phyloP scores from a whole-genome alignment of 208 protist genomes.

The Lotmaria passim region DNA sequence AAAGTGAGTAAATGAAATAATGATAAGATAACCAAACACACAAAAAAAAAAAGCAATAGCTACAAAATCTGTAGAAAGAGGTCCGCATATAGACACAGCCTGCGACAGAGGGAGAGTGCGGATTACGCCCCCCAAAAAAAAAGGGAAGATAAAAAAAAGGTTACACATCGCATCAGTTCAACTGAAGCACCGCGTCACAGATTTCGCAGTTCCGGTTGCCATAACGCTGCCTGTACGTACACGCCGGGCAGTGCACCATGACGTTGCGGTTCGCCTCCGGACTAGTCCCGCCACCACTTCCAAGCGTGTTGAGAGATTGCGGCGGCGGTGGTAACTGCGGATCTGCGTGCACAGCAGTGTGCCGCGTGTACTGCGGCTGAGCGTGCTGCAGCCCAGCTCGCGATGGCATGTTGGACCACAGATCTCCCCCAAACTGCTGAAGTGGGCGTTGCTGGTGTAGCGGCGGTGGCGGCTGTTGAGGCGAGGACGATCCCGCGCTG shows the following conservation, averaged over 20 bases:
- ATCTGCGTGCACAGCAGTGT: not conserved
- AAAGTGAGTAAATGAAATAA: no score
- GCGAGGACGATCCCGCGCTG: not conserved
- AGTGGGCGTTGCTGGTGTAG: not conserved
- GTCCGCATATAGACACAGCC: no score
- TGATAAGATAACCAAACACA: no score
- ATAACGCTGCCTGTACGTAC: slow-evolving; percentile 51
- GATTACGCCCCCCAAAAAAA: no score
- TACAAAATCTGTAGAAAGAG: no score
- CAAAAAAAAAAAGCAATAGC: no score
- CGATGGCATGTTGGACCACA: slow-evolving; percentile 15
- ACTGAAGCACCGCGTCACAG: slow-evolving; percentile 28
- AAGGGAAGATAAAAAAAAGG: no score
- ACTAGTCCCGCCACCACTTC: not conserved
- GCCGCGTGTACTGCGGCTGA: not conserved
- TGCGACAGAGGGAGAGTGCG: no score
- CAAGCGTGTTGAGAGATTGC: not conserved
- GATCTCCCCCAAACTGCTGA: slow-evolving; percentile 19
- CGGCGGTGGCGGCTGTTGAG: not conserved
- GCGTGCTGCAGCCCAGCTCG: not conserved
- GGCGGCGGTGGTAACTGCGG: not conserved
- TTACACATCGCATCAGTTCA: slow-evolving; percentile 3
- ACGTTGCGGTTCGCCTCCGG: slow-evolving; percentile 5
- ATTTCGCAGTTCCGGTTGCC: slow-evolving; percentile 42
- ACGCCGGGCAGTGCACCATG: slow-evolving; percentile 44